These are phyloP conservation scores for Gynandropsis gynandra DNA, from an alignment of 345 rosid species.

Conservation along the genomic window DNA sequence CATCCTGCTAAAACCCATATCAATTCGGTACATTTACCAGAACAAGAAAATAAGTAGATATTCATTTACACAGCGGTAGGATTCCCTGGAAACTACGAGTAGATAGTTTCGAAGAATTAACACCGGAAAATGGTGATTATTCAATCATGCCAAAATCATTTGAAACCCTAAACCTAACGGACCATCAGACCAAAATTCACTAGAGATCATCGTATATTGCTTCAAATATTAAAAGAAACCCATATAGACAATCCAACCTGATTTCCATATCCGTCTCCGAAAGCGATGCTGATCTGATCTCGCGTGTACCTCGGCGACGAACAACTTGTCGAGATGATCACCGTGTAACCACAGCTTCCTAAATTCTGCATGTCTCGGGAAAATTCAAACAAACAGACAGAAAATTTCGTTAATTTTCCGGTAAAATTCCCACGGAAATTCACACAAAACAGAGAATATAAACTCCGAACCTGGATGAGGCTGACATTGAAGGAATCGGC, in stretches of 20 bases:
- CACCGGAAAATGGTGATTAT: too few relatives aligned
- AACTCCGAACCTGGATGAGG: conserved; percentile 48
- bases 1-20: too few relatives aligned
- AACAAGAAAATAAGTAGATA: too few relatives aligned
- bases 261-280: conserved; percentile 86
- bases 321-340: conserved; percentile 70
- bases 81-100: too few relatives aligned
- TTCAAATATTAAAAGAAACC: background rate
- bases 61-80: too few relatives aligned
- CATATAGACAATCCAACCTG: conserved; percentile 28
- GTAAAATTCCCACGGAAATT: background rate
- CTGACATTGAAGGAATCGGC: conserved; percentile 47
- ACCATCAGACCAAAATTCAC: background rate
- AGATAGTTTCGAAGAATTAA: too few relatives aligned
- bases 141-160: too few relatives aligned
- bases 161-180: background rate
- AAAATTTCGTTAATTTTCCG: conserved; percentile 1
- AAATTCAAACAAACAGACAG: background rate
- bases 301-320: conserved; percentile 66
- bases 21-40: too few relatives aligned
- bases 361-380: conserved; percentile 25
- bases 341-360: conserved; percentile 60
- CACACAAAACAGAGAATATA: background rate
- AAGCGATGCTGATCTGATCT: conserved; percentile 80
- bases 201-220: too few relatives aligned